Percentiles rank a stretch among this genome's conserved stretches.
Conservation (phyloP, 2,329 filamentous ascomycete genomes). For the Microsporum canis region DNA sequence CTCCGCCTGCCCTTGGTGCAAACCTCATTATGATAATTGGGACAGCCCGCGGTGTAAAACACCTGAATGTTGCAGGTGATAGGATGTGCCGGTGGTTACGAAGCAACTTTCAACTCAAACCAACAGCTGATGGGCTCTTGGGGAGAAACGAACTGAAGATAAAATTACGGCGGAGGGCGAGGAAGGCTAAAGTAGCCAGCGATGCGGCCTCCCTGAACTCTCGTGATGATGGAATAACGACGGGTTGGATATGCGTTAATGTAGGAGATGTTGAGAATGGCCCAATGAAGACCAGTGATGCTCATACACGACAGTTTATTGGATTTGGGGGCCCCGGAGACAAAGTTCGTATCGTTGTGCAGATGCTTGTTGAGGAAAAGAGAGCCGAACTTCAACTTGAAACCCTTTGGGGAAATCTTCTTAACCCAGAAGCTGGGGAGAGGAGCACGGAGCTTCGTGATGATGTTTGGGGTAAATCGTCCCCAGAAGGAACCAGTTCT, state of each 20-base stretch:
- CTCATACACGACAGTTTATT: constrained; percentile 40
- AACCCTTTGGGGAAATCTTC: constrained; percentile 46
- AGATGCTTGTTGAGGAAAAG: constrained; percentile 62
- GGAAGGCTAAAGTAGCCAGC: constrained; percentile 69
- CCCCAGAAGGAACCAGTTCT: neutral
- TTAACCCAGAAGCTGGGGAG: constrained; percentile 21
- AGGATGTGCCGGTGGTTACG: constrained; percentile 80
- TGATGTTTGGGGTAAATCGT: neutral
- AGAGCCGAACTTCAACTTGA: constrained; percentile 56
- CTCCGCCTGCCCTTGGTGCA: constrained; percentile 73
- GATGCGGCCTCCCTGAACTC: constrained; percentile 49
- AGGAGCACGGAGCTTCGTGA: constrained; percentile 23
- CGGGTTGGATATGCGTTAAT: constrained; percentile 94
- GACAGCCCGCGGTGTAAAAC: constrained; percentile 82
- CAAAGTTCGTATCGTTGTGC: constrained; percentile 54
- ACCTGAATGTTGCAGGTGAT: constrained; percentile 82
- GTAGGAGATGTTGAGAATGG: constrained; percentile 57
- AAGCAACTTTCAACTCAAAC: constrained; percentile 57
- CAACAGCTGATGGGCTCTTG: constrained; percentile 75
- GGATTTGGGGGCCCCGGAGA: constrained; percentile 58
- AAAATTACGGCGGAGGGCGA: constrained; percentile 67
- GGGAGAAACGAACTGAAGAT: constrained; percentile 86
- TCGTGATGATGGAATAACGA: constrained; percentile 76
- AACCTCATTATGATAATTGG: constrained; percentile 88
- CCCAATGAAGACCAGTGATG: constrained; percentile 17